A percentile compares a stretch with the other conserved stretches of the same genome.
Conservation (phyloP, 805 yeast species). For the Saccharomycopsis fermentans region DNA sequence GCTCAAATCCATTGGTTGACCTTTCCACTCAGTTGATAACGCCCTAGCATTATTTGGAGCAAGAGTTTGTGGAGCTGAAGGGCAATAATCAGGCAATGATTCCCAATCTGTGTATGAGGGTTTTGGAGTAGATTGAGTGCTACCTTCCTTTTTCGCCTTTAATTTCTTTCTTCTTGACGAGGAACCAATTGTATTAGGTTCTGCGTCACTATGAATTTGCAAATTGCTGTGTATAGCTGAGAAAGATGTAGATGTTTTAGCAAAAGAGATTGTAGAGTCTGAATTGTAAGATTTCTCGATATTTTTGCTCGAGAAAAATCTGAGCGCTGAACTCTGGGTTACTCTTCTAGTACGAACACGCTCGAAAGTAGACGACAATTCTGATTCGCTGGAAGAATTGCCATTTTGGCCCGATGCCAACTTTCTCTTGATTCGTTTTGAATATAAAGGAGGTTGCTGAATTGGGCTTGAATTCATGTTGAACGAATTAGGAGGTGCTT, state of each 20-base stretch:
- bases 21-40: constrained; percentile 93
- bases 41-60: constrained; percentile 57
- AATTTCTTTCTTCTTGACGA: constrained; percentile 19
- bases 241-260: background rate
- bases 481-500: constrained; percentile 9
- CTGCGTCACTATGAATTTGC: background rate
- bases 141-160: constrained; percentile 17
- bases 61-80: constrained; percentile 44
- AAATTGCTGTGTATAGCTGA: background rate
- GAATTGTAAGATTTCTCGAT: background rate
- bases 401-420: background rate
- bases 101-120: constrained; percentile 41
- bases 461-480: constrained; percentile 1
- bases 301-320: background rate
- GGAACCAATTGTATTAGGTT: constrained; percentile 8
- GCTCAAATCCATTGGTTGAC: constrained; percentile 88
- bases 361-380: constrained; percentile 24
- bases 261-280: background rate
- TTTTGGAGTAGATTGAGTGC: constrained; percentile 20
- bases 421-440: constrained; percentile 14
- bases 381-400: constrained; percentile 5
- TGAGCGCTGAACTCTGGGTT: constrained; percentile 26
- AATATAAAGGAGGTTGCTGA: background rate
- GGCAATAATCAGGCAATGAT: constrained; percentile 74
- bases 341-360: constrained; percentile 47